Base-by-base conservation (phyloP, 495 filamentous ascomycete species). In the Talaromyces stipitatus region DNA sequence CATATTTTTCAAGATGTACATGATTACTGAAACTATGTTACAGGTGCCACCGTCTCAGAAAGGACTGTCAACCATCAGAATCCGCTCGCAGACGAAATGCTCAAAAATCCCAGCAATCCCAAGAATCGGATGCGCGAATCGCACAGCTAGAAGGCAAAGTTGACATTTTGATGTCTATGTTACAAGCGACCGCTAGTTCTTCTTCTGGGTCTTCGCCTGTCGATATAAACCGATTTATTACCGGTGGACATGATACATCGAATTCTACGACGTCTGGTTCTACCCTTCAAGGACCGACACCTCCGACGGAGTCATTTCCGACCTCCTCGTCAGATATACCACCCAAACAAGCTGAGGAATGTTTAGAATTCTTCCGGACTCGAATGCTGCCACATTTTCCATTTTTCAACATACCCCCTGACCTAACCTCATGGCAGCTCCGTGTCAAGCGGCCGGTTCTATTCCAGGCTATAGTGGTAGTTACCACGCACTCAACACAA, bases 31-130 rank as follows among this genome's bases (percentile, higher is more conserved):
- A 22, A 43, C 2, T 4, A 32, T 30, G 24, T 53, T 7, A 26
- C 12, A 77, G 81, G 61, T 84, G 82, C 61, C 58, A 66, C 33
- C 73, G 74, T 24, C 62, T 77, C 5, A 69, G 66, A 16, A 77
- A 72, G 57, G 56, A 67, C 5, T 77, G 75, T 54, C 62, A 69
- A 48, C 64, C 69, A 18, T 64, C 70, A 38, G 59, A 65, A 18
- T 62, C 71, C 29, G 54, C 65, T 52, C 67, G 71, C 54, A 67
- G 60, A 51, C 72, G 69, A 8, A 62, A 59, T 60, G 32, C 55
- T 28, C 55, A 61, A 11, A 61, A 61, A 32, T 62, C 61, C 2
- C 30, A 33, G 9, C 45, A 48, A 23, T 11, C 18, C 12, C 63
- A 64, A 30, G 71, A 66, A 48, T 67, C 78, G 5, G 76, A 77